Base-by-base conservation (phyloP, 148 eudicot species). In the Heliosperma pusillum region DNA sequence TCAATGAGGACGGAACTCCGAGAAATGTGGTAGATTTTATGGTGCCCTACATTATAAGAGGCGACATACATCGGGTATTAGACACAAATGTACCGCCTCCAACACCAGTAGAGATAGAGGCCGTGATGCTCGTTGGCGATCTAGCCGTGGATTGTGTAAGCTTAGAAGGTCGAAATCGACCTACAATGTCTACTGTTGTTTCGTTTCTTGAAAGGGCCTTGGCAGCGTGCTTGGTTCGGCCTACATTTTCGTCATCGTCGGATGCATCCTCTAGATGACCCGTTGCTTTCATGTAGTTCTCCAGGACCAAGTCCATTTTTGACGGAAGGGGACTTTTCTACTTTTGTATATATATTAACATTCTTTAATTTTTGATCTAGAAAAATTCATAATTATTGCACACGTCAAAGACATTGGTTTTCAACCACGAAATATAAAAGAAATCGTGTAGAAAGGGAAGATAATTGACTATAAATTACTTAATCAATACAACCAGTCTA, bases 41-140 rank as follows among this genome's bases (percentile, higher is more conserved):
- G 10, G 84, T 79, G 4, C 97, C 97, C 4, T 86, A 84, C 68
- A 87, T 94, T 17, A 59, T 79, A 29, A 73, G 85, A 63, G 96
- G 86, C 17, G 90, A 91, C 10, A 83, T 91, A 3, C 97, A 88
- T 29, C 82, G 96, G 66, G 84, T 86, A 45, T 77, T 94, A 57
- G 97, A 94, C 66, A 77, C 62, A 0, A 70, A 70, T 24, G 81
- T 94, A 22, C 84, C 93, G 13, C 96, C 93, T 11, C 95, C 98
- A 33, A 85, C 91, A 5, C 97, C 97, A 0, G 69, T 85, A 59
- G 97, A 94, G 87, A 89, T 88, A 56, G 97, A 90, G 45, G 97
- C 88, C 0, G 87, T 91, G 68, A 85, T 81, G 7, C 76, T 84
- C 20, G 84, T 94, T 0, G 98, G 96, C 16, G 86, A 87, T 70